phyloP scores from a whole-genome alignment of 2,329 filamentous ascomycete species.

The Aspergillus sclerotialis region DNA sequence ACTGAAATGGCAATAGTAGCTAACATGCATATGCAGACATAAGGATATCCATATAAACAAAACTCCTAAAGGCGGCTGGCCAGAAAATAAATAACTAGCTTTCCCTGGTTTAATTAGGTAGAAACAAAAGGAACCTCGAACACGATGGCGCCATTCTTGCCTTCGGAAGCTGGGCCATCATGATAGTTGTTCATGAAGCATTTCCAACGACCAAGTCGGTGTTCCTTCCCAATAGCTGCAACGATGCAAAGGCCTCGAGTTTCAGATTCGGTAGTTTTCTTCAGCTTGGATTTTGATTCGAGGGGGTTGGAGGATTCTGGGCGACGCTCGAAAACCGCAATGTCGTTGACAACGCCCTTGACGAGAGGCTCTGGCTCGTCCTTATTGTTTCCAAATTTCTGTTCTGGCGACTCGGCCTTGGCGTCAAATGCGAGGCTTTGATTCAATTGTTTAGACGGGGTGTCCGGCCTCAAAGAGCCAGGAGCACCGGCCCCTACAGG shows the following conservation, averaged over 20 bases:
- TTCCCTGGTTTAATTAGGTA: background rate
- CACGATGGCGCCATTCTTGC: conserved; percentile 76
- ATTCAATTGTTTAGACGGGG: conserved; percentile 27
- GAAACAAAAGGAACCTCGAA: conserved; percentile 64
- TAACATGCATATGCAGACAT: background rate
- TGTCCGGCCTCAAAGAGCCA: conserved; percentile 12
- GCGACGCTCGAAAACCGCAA: conserved; percentile 79
- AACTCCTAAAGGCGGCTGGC: background rate
- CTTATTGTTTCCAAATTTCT: conserved; percentile 11
- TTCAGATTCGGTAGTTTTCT: conserved; percentile 33
- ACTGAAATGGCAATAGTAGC: background rate
- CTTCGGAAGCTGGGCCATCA: conserved; percentile 33
- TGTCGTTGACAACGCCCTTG: conserved; percentile 78
- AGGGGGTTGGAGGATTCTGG: conserved; percentile 18
- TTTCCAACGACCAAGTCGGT: conserved; percentile 78
- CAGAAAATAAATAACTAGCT: background rate
- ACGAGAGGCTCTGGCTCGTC: conserved; percentile 37
- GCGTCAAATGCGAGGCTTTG: conserved; percentile 24
- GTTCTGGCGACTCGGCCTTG: conserved; percentile 20
- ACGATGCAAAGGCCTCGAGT: conserved; percentile 67
- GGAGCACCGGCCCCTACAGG: conserved; percentile 45
- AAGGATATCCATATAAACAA: background rate
- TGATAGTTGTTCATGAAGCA: conserved; percentile 32
- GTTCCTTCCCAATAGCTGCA: conserved; percentile 79
- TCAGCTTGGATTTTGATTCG: conserved; percentile 16